Conservation (phyloP, 768 basidiomycete genomes). For the Boletus speciosus region DNA sequence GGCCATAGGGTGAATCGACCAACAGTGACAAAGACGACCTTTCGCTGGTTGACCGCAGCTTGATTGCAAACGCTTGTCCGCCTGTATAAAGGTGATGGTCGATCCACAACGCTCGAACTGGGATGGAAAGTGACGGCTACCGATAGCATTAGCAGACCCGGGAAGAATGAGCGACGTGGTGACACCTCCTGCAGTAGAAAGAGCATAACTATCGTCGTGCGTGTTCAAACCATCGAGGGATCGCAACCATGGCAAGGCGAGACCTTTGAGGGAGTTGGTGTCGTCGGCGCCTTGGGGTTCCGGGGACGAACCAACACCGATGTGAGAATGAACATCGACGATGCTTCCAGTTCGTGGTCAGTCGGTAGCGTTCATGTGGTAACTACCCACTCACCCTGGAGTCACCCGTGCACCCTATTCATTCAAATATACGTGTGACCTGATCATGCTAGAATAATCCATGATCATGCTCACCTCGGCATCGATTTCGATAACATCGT, state of each 20-base stretch:
- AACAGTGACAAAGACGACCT: conserved; percentile 65
- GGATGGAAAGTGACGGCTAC: conserved; percentile 25
- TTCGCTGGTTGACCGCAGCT: conserved; percentile 65
- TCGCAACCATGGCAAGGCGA: conserved; percentile 57
- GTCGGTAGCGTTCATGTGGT: not conserved
- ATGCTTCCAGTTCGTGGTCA: conserved; percentile 29
- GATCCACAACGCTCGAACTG: not conserved
- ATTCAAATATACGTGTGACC: conserved; percentile 12
- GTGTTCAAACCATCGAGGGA: conserved; percentile 74
- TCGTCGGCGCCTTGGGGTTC: conserved; percentile 45
- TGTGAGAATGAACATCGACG: conserved; percentile 58
- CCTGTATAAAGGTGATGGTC: conserved; percentile 36
- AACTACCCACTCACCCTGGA: conserved; percentile 33
- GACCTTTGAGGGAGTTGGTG: conserved; percentile 46
- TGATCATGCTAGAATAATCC: not conserved
- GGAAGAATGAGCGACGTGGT: conserved; percentile 77
- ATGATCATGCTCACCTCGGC: conserved; percentile 18
- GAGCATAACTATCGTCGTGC: conserved; percentile 59
- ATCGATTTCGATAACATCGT: conserved; percentile 42
- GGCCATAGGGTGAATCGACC: conserved; percentile 66
- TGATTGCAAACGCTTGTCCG: conserved; percentile 77
- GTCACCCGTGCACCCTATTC: conserved; percentile 63
- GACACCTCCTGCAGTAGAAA: conserved; percentile 64
- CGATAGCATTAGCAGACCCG: conserved; percentile 61
- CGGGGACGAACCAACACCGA: conserved; percentile 43